Evolutionary conservation across 1,139 yeast genomes (phyloP).

Genomic region (Saccharomycopsis phalli): DNA sequence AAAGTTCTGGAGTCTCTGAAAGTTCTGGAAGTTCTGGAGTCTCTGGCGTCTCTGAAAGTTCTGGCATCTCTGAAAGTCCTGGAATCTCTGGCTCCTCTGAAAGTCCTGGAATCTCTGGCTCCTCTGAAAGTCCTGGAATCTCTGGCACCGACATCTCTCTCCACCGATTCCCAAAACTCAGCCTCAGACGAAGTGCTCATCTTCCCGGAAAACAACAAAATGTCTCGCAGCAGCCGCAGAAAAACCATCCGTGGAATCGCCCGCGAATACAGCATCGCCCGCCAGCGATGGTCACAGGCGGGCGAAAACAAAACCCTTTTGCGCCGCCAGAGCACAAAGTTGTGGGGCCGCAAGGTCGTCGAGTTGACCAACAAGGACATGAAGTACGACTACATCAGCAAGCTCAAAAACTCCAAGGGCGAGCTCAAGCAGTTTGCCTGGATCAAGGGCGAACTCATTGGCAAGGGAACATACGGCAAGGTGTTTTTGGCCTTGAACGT

Average conservation of each 20-base stretch:
- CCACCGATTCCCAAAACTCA: no score
- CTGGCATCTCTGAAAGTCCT: background rate
- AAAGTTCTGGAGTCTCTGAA: conserved; percentile 1
- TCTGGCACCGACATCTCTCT: no score
- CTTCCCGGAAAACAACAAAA: conserved; percentile 15
- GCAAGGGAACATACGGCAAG: conserved; percentile 96
- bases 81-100: conserved; percentile 1
- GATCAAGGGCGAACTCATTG: conserved; percentile 96
- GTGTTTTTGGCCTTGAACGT: conserved; percentile 89
- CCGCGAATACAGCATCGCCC: conserved; percentile 70
- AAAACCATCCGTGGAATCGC: conserved; percentile 90
- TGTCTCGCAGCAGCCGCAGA: conserved; percentile 40
- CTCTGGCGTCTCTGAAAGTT: conserved; percentile 1
- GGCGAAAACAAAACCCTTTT: conserved; percentile 29
- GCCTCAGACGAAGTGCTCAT: conserved; percentile 22
- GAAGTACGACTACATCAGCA: conserved; percentile 48
- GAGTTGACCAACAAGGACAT: conserved; percentile 78
- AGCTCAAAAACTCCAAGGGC: conserved; percentile 54
- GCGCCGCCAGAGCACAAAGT: conserved; percentile 76
- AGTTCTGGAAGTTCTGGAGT: background rate
- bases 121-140: conserved; percentile 21
- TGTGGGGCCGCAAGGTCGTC: conserved; percentile 94
- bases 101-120: conserved; percentile 21
- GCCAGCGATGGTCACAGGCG: conserved; percentile 33
- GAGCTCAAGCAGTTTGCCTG: conserved; percentile 83